Evolutionary conservation across 805 yeast species (phyloP).

Genomic region (Kurtzmaniella fragi): DNA sequence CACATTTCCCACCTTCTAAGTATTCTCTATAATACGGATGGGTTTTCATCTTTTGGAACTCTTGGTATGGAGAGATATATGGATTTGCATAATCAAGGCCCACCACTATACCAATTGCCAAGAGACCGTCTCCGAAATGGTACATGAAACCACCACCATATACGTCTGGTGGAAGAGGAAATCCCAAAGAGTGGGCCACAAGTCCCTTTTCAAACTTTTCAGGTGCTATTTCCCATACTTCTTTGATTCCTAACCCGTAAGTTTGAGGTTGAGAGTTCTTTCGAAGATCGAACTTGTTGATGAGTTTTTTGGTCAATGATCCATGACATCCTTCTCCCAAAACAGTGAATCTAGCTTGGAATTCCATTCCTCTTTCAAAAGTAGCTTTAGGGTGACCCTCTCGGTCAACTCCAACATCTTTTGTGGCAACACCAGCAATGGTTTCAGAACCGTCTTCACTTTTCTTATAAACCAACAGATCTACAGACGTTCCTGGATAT

Average conservation of each 20-base stretch:
- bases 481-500: slow-evolving; percentile 85
- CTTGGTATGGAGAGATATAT: slow-evolving; percentile 91
- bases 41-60: slow-evolving; percentile 89
- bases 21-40: slow-evolving; percentile 79
- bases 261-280: slow-evolving; percentile 70
- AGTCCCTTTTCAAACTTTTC: slow-evolving; percentile 76
- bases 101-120: slow-evolving; percentile 87
- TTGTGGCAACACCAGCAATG: slow-evolving; percentile 88
- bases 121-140: slow-evolving; percentile 92
- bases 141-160: slow-evolving; percentile 98
- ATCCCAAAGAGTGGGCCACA: slow-evolving; percentile 86
- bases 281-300: slow-evolving; percentile 65
- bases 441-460: slow-evolving; percentile 39
- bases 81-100: slow-evolving; percentile 96
- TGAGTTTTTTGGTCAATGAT: slow-evolving; percentile 74
- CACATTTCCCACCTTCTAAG: slow-evolving; percentile 84
- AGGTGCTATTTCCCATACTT: slow-evolving; percentile 92
- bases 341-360: slow-evolving; percentile 83
- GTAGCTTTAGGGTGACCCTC: slow-evolving; percentile 71
- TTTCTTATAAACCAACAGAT: slow-evolving; percentile 62
- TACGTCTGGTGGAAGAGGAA: slow-evolving; percentile 64
- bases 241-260: slow-evolving; percentile 93
- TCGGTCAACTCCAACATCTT: slow-evolving; percentile 81
- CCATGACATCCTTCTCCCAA: slow-evolving; percentile 99
- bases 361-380: slow-evolving; percentile 97